Base-by-base conservation (phyloP, 352 stramenopile genomes). In the Phytopythium montanum region DNA sequence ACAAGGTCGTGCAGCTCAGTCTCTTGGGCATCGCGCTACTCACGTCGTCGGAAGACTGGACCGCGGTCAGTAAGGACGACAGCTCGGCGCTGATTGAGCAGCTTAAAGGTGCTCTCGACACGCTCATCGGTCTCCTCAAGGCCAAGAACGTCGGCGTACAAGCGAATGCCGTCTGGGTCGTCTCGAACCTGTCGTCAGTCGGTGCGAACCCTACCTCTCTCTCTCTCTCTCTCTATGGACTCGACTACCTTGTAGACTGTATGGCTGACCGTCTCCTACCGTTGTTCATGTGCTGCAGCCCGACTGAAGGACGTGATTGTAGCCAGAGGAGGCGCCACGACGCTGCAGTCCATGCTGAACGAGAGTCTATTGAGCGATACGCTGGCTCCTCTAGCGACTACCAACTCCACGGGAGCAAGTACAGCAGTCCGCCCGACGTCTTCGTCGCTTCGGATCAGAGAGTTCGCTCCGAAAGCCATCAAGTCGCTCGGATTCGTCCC, bases 401-500 rank as follows among this genome's bases (percentile, higher is more conserved):
- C 33, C 14, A 21, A 8, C 13, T 52, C 45, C 1, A 19, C 45
- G 2, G 26, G 6, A 13, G 16, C 14, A 3, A 7, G 25, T 3
- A 13, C 25, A 36, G 45, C 0, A 33, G 44, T 53, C 6, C 64
- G 76, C 4, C 77, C 77, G 19, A 70, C 78, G 3, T 91, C 83
- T 18, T 91, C 81, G 9, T 82, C 79, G 14, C 68, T 85, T 66
- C 71, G 81, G 29, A 93, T 93, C 62, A 81, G 81, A 5, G 81
- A 93, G 61, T 88, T 90, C 38, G 83, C 83, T 0, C 81, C 81
- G 4, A 90, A 90, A 64, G 81, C 83, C 1, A 90, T 93, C 33
- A 78, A 81, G 19, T 81, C 76, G 3, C 64, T 93, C 0, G 83
- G 83, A 0, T 92, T 90, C 23, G 66, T 75, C 3, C 72, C 76